phyloP scores from a whole-genome alignment of 2,329 filamentous ascomycete species.

The Stagonosporopsis cucurbitacearum region DNA sequence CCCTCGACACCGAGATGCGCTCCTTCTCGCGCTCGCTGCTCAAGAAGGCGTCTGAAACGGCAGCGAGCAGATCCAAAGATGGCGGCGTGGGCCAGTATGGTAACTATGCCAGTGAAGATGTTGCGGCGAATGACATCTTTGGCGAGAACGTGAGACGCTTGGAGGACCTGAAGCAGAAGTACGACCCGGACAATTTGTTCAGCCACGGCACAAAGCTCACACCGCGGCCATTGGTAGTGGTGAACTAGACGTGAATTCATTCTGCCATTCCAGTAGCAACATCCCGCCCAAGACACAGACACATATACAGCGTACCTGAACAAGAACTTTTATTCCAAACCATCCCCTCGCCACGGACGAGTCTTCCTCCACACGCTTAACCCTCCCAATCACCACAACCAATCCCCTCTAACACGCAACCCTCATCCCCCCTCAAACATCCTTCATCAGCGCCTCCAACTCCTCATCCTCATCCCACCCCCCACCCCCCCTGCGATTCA shows the following conservation, averaged over 20 bases:
- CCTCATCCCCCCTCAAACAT: constrained; percentile 29
- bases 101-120: constrained; percentile 43
- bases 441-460: constrained; percentile 59
- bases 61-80: constrained; percentile 26
- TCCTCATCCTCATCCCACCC: constrained; percentile 82
- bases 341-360: not conserved
- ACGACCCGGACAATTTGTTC: constrained; percentile 45
- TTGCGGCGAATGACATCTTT: constrained; percentile 38
- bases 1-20: constrained; percentile 34
- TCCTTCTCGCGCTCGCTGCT: constrained; percentile 34
- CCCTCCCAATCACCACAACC: no score
- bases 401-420: no score
- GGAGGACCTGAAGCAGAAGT: constrained; percentile 44
- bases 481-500: constrained; percentile 79
- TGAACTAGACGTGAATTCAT: constrained; percentile 14
- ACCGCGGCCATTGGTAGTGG: constrained; percentile 29
- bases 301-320: not conserved
- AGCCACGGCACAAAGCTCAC: constrained; percentile 35
- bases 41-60: constrained; percentile 34
- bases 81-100: constrained; percentile 42
- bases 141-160: constrained; percentile 43
- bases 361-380: no score
- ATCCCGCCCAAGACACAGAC: not conserved
- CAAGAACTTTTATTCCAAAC: not conserved
- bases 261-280: not conserved